Percentiles rank a stretch among this genome's conserved stretches.
Conservation (phyloP, 768 basidiomycete genomes). For the Holtermanniella nyarrowii region DNA sequence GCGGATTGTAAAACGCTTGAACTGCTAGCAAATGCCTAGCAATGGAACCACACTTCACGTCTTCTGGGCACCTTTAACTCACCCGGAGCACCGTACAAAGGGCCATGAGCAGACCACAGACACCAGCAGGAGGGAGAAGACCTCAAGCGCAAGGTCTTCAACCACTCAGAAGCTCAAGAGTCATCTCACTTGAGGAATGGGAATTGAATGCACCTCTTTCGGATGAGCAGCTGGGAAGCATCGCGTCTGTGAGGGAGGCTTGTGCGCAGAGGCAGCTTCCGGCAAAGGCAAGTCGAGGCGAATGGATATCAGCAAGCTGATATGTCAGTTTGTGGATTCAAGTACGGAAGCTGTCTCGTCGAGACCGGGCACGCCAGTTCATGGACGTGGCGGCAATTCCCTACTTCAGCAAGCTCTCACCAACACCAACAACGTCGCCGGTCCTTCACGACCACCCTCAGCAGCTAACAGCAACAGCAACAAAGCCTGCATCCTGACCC, state of each 20-base stretch:
- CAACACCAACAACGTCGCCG: conserved; percentile 3
- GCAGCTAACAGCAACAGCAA: conserved; percentile 33
- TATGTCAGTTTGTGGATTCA: conserved; percentile 6
- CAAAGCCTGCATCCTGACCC: conserved; percentile 53
- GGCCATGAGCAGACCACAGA: not conserved
- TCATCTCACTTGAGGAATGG: conserved; percentile 68
- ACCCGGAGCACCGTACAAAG: not conserved
- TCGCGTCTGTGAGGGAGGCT: conserved; percentile 54
- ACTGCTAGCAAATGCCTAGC: not conserved
- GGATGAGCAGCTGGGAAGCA: conserved; percentile 58
- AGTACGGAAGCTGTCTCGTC: too few species aligned
- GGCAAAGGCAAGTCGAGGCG: conserved; percentile 53
- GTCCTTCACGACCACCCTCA: conserved; percentile 17
- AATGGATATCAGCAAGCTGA: too few species aligned
- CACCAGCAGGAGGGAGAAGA: not conserved
- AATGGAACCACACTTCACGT: too few species aligned
- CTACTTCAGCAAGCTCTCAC: conserved; percentile 6
- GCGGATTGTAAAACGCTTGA: not conserved
- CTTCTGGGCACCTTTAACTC: too few species aligned
- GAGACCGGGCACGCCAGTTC: conserved; percentile 14
- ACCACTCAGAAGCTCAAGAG: conserved; percentile 4
- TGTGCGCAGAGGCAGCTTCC: conserved; percentile 58
- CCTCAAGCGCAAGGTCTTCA: not conserved
- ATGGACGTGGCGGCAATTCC: conserved; percentile 1
- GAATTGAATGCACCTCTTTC: conserved; percentile 67